Conservation (phyloP, 257 asterid genomes). For the Haberlea rhodopensis region DNA sequence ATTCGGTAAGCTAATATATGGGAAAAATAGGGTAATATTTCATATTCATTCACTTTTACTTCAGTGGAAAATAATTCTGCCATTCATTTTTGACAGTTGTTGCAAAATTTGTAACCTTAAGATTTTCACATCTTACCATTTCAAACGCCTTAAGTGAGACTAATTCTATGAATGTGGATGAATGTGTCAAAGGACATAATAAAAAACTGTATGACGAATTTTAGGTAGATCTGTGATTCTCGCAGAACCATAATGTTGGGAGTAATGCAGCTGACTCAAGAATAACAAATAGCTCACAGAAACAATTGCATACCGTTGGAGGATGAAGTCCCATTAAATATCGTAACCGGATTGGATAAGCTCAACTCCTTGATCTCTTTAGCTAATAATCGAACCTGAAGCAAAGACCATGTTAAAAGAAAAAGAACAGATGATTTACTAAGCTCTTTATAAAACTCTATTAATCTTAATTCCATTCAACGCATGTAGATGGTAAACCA, state of each 20-base stretch:
- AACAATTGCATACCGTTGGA: slow-evolving; percentile 48
- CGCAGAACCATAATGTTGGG: neutral
- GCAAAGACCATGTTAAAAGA: slow-evolving; percentile 28
- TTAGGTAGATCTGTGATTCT: no score
- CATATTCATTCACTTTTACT: neutral
- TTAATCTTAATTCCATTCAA: slow-evolving; percentile 4
- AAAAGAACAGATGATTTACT: slow-evolving; percentile 21
- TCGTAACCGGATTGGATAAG: slow-evolving; percentile 62
- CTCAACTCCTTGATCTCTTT: slow-evolving; percentile 75
- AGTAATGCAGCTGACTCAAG: neutral
- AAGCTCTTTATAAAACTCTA: slow-evolving; percentile 1
- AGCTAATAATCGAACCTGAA: slow-evolving; percentile 77
- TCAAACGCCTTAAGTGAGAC: neutral
- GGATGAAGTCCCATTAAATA: slow-evolving; percentile 61
- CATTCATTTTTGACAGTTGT: neutral
- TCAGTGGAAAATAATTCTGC: neutral
- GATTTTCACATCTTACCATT: neutral
- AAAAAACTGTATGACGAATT: no score
- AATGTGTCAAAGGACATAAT: neutral
- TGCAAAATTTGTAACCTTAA: neutral
- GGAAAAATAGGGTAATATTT: neutral
- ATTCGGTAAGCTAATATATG: neutral
- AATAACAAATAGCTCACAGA: slow-evolving; percentile 13
- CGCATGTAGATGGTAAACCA: neutral
- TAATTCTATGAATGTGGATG: neutral